Percentiles rank a stretch among this genome's conserved stretches.
Evolutionary conservation across 306 rosid genomes (phyloP).

Genomic region (Crotalaria pallida): DNA sequence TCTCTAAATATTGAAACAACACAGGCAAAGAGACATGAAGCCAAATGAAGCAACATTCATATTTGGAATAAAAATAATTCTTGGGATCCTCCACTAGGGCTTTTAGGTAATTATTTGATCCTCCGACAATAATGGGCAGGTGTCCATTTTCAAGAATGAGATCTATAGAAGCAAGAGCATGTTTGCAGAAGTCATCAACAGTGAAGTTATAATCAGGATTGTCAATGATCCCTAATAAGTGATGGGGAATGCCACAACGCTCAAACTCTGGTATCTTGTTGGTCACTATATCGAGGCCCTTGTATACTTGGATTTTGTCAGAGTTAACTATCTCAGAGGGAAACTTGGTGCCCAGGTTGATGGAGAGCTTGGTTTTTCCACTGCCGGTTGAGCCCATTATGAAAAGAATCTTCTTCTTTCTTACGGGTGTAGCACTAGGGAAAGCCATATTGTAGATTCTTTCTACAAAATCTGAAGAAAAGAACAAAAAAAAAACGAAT

Average conservation of each 20-base stretch:
- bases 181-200: slow-evolving; percentile 4
- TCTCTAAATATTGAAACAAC: not conserved
- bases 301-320: slow-evolving; percentile 30
- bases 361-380: slow-evolving; percentile 29
- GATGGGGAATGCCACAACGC: slow-evolving; percentile 21
- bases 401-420: slow-evolving; percentile 22
- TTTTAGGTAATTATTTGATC: slow-evolving; percentile 26
- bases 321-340: slow-evolving; percentile 24
- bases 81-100: not conserved
- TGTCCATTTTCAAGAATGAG: not conserved
- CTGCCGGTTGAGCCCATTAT: slow-evolving; percentile 33
- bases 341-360: not conserved
- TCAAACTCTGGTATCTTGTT: slow-evolving; percentile 6
- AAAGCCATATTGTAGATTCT: not conserved
- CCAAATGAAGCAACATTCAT: slow-evolving; percentile 30
- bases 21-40: slow-evolving; percentile 2
- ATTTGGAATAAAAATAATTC: slow-evolving; percentile 7
- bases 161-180: not conserved
- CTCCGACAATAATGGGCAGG: slow-evolving; percentile 36
- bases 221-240: slow-evolving; percentile 8
- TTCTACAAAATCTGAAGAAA: not conserved
- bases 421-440: not conserved
- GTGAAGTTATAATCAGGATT: slow-evolving; percentile 20
- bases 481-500: not conserved
- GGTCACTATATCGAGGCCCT: slow-evolving; percentile 13